Base-by-base conservation (phyloP, 2,329 filamentous ascomycete species). In the Keithomyces neogunnii region DNA sequence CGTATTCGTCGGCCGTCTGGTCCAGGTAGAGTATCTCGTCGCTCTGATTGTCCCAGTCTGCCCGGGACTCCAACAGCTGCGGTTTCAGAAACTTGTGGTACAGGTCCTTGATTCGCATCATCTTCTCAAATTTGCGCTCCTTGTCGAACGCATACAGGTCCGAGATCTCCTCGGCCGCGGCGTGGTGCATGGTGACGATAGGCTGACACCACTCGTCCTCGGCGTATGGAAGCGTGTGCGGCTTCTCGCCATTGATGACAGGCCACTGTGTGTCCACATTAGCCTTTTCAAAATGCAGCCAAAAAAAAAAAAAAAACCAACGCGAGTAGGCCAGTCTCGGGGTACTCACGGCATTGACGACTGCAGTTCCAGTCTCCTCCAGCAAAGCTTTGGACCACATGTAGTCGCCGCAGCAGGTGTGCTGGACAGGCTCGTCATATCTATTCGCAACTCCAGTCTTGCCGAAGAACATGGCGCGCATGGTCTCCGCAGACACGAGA, bases 241-340 rank as follows among this genome's bases (percentile, higher is more conserved):
- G 76, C 53, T 79, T 80, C 58, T 81, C 76, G 54, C 75, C 77
- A 55, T 81, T 79, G 56, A 80, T 70, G 44, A 75, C 74, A 1
- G 78, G 78, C 69, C 72, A 77, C 65, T 76, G 55, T 32, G 9
- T 19, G 19, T 19, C n/a, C 19, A 29, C 9, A 9, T 49, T 36
- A 49, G 47, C 33, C 26, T 30, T n/a, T n/a, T 4, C 4, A 19
- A 19, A 19, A 19, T 19, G 19, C 4, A 30, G 11, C 26, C 11
- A 47, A 9, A 19, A 13, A 4, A 28, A 35, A 35, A 35, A 7
- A 7, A 11, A 35, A 35, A 11, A 7, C 33, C 19, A 19, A 19
- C 19, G 19, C 19, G 19, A 19, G 33, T 35, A 35, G 11, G 6
- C 33, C 26, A 30, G 26, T 10, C 40, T 44, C 28, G 40, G 8